A percentile compares a stretch with the other conserved stretches of the same genome.
phyloP scores from a whole-genome alignment of 345 rosid genomes.

The Lumnitzera racemosa region DNA sequence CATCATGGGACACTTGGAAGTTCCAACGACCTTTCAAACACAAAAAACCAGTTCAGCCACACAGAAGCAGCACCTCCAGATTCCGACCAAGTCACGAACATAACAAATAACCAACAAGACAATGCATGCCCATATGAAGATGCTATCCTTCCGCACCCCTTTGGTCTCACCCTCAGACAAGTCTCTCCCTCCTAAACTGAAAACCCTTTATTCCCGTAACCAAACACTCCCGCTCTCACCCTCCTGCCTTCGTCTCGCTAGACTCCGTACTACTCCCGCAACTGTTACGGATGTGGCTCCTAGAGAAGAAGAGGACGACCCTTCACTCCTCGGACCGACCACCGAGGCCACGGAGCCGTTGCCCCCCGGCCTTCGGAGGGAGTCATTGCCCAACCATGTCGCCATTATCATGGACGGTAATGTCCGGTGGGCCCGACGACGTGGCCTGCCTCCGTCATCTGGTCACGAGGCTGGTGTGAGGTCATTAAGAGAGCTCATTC shows the following conservation, averaged over 20 bases:
- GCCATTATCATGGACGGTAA: slow-evolving; percentile 87
- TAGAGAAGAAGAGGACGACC: slow-evolving; percentile 14
- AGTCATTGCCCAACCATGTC: slow-evolving; percentile 67
- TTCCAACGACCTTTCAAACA: no score
- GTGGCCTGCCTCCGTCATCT: slow-evolving; percentile 36
- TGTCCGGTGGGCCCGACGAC: slow-evolving; percentile 60
- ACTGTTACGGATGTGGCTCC: slow-evolving; percentile 7
- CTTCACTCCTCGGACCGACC: slow-evolving; percentile 1
- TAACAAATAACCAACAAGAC: no score
- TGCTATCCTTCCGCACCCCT: no score
- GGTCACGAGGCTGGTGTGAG: slow-evolving; percentile 68
- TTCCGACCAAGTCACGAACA: no score
- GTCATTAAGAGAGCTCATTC: slow-evolving; percentile 47
- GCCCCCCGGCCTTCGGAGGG: slow-evolving; percentile 41
- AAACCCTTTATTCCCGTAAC: no score
- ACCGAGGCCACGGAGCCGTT: slow-evolving; percentile 11
- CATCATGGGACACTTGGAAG: no score
- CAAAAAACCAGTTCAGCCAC: no score
- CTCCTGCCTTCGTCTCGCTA: not conserved
- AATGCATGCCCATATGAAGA: no score
- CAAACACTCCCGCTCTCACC: no score
- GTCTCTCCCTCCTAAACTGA: not conserved
- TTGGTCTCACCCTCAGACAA: not conserved
- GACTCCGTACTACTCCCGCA: not conserved
- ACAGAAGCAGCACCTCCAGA: no score